Percentiles rank a stretch among this genome's conserved stretches.
Evolutionary conservation across 1,139 yeast species (phyloP).

Genomic region (Geotrichum macrosporum): DNA sequence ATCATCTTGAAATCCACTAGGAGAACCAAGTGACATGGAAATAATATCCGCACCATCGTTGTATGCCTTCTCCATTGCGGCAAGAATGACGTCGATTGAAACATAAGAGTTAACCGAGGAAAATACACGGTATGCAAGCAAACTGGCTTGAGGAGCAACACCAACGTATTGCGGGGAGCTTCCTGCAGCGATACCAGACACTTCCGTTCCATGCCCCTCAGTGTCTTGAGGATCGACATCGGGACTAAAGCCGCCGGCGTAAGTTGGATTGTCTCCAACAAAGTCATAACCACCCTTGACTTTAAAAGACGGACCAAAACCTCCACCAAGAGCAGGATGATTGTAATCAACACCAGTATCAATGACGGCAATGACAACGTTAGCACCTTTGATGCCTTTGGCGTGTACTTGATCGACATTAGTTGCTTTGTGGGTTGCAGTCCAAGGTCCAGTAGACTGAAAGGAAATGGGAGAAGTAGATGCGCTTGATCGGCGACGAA

Average conservation of each 20-base stretch:
- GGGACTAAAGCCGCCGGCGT: constrained; percentile 7
- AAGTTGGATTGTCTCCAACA: constrained; percentile 19
- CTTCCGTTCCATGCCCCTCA: constrained; percentile 59
- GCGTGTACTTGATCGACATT: constrained; percentile 25
- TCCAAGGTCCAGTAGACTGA: constrained; percentile 13
- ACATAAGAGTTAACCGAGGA: constrained; percentile 17
- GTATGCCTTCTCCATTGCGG: constrained; percentile 24
- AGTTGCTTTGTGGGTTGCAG: constrained; percentile 22
- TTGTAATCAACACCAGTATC: constrained; percentile 27
- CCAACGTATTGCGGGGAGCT: constrained; percentile 47
- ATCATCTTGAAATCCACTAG: background rate
- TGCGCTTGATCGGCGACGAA: background rate
- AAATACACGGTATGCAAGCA: constrained; percentile 26
- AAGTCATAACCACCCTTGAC: constrained; percentile 24
- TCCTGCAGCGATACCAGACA: constrained; percentile 51
- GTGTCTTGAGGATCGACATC: constrained; percentile 23
- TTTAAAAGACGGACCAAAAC: constrained; percentile 22
- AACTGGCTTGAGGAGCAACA: constrained; percentile 40
- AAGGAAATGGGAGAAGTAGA: background rate
- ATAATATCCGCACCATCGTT: constrained; percentile 27
- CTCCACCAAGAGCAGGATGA: constrained; percentile 25
- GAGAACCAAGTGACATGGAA: constrained; percentile 23
- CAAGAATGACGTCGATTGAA: constrained; percentile 23
- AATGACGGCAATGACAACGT: constrained; percentile 24
- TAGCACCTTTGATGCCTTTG: constrained; percentile 23